Percentiles rank a stretch among this genome's conserved stretches.
Evolutionary conservation across 192 early-diverging fungal species (phyloP).

Genomic region (Coemansia sp.): DNA sequence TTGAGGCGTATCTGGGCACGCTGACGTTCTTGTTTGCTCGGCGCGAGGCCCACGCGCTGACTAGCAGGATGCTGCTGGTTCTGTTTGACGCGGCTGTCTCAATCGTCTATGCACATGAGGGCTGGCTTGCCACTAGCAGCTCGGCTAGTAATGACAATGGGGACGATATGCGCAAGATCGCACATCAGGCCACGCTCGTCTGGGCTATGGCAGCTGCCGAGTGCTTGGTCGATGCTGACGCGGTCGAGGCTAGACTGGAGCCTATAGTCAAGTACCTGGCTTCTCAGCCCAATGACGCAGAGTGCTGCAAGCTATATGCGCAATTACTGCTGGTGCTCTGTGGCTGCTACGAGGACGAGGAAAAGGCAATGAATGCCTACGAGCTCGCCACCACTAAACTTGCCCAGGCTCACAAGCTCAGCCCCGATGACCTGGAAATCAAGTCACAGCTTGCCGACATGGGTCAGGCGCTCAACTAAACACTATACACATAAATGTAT

Average conservation of each 20-base stretch:
- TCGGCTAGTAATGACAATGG: background rate
- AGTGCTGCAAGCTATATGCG: slow-evolving; percentile 40
- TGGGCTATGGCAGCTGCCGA: slow-evolving; percentile 62
- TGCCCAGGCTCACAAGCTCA: slow-evolving; percentile 42
- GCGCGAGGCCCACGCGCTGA: slow-evolving; percentile 23
- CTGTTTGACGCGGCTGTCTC: slow-evolving; percentile 17
- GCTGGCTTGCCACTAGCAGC: slow-evolving; percentile 16
- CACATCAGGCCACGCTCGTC: slow-evolving; percentile 53
- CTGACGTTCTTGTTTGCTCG: slow-evolving; percentile 19
- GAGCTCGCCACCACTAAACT: slow-evolving; percentile 57
- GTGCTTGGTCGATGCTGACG: slow-evolving; percentile 43
- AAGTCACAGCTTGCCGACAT: slow-evolving; percentile 55
- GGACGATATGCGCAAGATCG: slow-evolving; percentile 7
- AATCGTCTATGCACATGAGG: slow-evolving; percentile 10
- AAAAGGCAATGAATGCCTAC: slow-evolving; percentile 55
- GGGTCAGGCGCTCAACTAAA: slow-evolving; percentile 6
- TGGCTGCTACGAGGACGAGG: slow-evolving; percentile 57
- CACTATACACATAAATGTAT: background rate
- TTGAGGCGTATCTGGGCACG: slow-evolving; percentile 8
- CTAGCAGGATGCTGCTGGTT: slow-evolving; percentile 16
- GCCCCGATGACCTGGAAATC: slow-evolving; percentile 50
- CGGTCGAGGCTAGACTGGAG: slow-evolving; percentile 35
- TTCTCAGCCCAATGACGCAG: slow-evolving; percentile 3
- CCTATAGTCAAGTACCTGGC: slow-evolving; percentile 43
- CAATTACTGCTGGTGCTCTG: slow-evolving; percentile 47